phyloP scores from a whole-genome alignment of 164 flowering plant species.

The Vitis vinifera region ASM3070453v1 NC_081815.1:11319001-11319500 shows the following conservation, averaged over 20 bases:
- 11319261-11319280: conserved; percentile 38
- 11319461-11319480: no score
- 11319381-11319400: not conserved
- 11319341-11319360: conserved; percentile 36
- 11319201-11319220: no score
- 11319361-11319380: not conserved
- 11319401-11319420: not conserved
- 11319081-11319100: conserved; percentile 41
- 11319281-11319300: conserved; percentile 39
- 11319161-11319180: no score
- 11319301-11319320: conserved; percentile 30
- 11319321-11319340: conserved; percentile 22
- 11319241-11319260: no score
- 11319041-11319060: conserved; percentile 39
- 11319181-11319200: no score
- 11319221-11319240: no score
- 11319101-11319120: conserved; percentile 52
- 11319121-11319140: conserved; percentile 52
- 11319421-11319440: no score
- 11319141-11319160: not conserved
- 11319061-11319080: conserved; percentile 35
- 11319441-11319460: no score
- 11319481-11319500: no score
- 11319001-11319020: conserved; percentile 41
- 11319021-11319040: conserved; percentile 24